These are phyloP conservation scores for Cyclotella atomus DNA, from an alignment of 108 stramenopile species.

Conservation along the genomic window DNA sequence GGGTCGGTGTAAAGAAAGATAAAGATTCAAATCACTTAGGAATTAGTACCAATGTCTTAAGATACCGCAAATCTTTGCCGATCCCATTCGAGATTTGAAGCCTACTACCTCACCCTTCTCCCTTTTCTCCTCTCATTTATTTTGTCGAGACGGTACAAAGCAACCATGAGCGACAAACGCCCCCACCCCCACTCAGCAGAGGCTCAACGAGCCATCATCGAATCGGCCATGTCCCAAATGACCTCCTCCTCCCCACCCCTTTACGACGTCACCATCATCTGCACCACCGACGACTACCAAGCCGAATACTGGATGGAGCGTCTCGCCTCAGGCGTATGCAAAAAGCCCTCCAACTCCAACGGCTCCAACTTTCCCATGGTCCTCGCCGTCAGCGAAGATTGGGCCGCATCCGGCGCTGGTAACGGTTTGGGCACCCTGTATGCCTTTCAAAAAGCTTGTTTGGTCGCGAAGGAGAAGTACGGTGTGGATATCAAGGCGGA, in stretches of 20 bases:
- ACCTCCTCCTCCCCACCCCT: slow-evolving; percentile 57
- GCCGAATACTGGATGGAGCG: slow-evolving; percentile 98
- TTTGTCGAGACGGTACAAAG: neutral
- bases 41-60: too few relatives aligned
- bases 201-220: slow-evolving; percentile 48
- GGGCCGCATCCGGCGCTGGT: slow-evolving; percentile 91
- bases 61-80: too few relatives aligned
- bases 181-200: slow-evolving; percentile 24
- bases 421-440: slow-evolving; percentile 96
- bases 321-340: slow-evolving; percentile 70
- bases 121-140: neutral
- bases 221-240: slow-evolving; percentile 81
- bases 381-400: slow-evolving; percentile 95
- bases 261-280: slow-evolving; percentile 96
- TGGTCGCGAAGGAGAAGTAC: slow-evolving; percentile 69
- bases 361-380: slow-evolving; percentile 74
- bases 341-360: neutral
- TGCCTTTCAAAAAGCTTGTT: slow-evolving; percentile 91
- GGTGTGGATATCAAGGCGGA: slow-evolving; percentile 63
- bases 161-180: slow-evolving; percentile 36
- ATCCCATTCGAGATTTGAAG: too few relatives aligned
- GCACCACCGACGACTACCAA: slow-evolving; percentile 94
- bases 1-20: too few relatives aligned
- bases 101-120: neutral
- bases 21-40: too few relatives aligned